phyloP scores from a whole-genome alignment of 2,329 filamentous ascomycete species.

The Lachnellula hyalina region DNA sequence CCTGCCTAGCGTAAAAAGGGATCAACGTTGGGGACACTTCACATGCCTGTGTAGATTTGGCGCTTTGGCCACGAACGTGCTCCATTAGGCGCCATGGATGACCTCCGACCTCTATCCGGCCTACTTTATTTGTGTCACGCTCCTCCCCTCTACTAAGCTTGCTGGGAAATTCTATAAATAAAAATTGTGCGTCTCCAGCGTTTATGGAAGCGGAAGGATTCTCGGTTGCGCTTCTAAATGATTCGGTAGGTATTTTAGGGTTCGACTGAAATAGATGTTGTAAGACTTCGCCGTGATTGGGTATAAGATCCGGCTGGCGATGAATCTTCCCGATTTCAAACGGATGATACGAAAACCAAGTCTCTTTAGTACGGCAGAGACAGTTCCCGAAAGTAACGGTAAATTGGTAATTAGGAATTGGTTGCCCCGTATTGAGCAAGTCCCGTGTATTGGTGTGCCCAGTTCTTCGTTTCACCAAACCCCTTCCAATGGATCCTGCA shows the following conservation, averaged over 20 bases:
- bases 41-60: slow-evolving; percentile 1
- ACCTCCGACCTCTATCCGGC: background rate
- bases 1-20: background rate
- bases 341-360: background rate
- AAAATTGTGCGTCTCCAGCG: background rate
- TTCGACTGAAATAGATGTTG: background rate
- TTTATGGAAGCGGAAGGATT: background rate
- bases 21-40: background rate
- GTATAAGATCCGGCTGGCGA: no score
- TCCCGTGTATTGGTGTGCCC: background rate
- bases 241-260: background rate
- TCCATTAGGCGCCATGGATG: background rate
- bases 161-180: background rate
- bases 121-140: background rate
- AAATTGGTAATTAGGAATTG: background rate
- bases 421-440: background rate
- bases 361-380: background rate
- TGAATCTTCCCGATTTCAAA: background rate
- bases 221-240: background rate
- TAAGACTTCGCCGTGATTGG: background rate
- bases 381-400: background rate
- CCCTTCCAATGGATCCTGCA: background rate
- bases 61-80: background rate
- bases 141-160: background rate
- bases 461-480: slow-evolving; percentile 1